Evolutionary conservation across 768 basidiomycete genomes (phyloP).

Genomic region (Mycena leptocephala): DNA sequence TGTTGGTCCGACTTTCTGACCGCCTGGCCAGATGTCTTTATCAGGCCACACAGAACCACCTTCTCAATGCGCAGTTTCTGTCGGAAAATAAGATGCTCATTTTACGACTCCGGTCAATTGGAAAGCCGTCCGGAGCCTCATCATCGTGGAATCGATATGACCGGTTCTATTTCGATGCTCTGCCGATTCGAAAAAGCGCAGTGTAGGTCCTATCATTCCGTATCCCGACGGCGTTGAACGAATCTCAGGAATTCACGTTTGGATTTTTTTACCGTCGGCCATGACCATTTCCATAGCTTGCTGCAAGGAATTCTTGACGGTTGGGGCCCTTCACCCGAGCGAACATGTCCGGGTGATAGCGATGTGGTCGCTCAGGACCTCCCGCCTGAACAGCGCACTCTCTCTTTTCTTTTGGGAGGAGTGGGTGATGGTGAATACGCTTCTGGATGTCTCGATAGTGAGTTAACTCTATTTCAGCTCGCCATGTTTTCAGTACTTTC

Average conservation of each 20-base stretch:
- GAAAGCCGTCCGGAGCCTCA: neutral
- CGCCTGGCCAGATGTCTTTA: slow-evolving; percentile 2
- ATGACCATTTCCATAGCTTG: neutral
- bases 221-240: neutral
- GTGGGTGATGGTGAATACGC: neutral
- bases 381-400: neutral
- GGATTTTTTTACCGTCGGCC: neutral
- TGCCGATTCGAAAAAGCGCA: neutral
- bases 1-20: neutral
- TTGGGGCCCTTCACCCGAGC: neutral
- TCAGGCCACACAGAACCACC: neutral
- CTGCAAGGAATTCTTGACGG: neutral
- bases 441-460: too few relatives aligned
- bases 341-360: neutral
- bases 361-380: neutral
- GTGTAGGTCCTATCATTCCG: neutral
- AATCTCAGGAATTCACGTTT: neutral
- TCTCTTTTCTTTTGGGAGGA: slow-evolving; percentile 2
- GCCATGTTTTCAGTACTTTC: slow-evolving; percentile 3
- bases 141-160: slow-evolving; percentile 2
- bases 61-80: neutral
- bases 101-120: neutral
- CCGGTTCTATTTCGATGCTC: neutral
- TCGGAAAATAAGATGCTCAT: neutral
- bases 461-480: neutral